Conservation (phyloP, 768 basidiomycete genomes). For the Lentinus tigrinus region DNA sequence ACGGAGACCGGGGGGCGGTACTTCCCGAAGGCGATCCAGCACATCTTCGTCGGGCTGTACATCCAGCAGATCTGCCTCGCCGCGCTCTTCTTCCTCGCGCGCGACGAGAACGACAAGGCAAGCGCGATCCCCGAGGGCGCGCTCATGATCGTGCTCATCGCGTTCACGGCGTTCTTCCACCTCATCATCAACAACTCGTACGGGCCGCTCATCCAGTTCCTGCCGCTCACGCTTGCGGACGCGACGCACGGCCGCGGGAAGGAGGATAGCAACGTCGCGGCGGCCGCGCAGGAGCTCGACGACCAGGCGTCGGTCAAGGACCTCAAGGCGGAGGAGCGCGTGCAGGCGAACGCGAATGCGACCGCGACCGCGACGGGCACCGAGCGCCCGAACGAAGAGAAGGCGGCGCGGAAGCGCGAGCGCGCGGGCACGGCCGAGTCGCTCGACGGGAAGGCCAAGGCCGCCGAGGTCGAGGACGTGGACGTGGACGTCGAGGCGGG, state of each 20-base stretch:
- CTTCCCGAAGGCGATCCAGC: slow-evolving; percentile 93
- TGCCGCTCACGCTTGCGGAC: slow-evolving; percentile 73
- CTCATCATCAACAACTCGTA: slow-evolving; percentile 76
- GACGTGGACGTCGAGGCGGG: slow-evolving; percentile 2
- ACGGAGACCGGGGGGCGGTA: slow-evolving; percentile 90
- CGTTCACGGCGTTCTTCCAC: slow-evolving; percentile 76
- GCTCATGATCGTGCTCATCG: slow-evolving; percentile 82
- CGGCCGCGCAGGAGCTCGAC: slow-evolving; percentile 18
- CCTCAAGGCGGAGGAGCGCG: neutral
- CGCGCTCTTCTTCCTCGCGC: slow-evolving; percentile 88
- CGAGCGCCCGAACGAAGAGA: neutral
- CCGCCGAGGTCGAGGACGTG: neutral
- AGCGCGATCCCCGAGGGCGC: slow-evolving; percentile 73
- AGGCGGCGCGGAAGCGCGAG: slow-evolving; percentile 1
- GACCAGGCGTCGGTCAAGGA: slow-evolving; percentile 15
- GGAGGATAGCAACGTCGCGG: slow-evolving; percentile 16
- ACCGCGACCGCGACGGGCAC: neutral
- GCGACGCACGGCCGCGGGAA: slow-evolving; percentile 12
- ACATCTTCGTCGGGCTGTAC: slow-evolving; percentile 92
- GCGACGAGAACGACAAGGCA: slow-evolving; percentile 47
- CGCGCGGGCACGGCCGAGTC: slow-evolving; percentile 1
- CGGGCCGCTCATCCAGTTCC: slow-evolving; percentile 66
- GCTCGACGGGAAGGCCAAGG: neutral
- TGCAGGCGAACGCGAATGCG: neutral
- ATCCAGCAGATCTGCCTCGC: slow-evolving; percentile 83